phyloP scores from a whole-genome alignment of 352 stramenopile genomes.

The Phytopythium ostracodes region DNA sequence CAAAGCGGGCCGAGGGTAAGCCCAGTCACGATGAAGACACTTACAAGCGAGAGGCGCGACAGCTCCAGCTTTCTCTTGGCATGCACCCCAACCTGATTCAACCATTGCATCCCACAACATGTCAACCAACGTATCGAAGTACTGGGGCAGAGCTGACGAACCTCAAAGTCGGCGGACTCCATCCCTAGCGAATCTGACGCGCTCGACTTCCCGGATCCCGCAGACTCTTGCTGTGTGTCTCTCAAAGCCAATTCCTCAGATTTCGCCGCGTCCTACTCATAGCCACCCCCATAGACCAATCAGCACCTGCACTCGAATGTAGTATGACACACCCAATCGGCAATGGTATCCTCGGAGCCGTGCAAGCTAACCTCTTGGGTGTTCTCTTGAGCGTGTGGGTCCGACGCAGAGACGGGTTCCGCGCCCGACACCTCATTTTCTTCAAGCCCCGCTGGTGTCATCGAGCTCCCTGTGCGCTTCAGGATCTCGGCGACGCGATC shows the following conservation, averaged over 20 bases:
- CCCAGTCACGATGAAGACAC: background rate
- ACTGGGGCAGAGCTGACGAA: slow-evolving; percentile 9
- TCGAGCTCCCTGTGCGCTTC: slow-evolving; percentile 65
- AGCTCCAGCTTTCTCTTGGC: slow-evolving; percentile 39
- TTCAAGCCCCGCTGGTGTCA: background rate
- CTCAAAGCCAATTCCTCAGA: background rate
- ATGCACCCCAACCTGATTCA: slow-evolving; percentile 39
- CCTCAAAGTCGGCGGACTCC: slow-evolving; percentile 77
- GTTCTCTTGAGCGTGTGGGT: background rate
- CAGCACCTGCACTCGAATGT: background rate
- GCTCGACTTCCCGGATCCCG: slow-evolving; percentile 26
- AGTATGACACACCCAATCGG: background rate
- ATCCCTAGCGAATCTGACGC: slow-evolving; percentile 73
- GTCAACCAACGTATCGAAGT: background rate
- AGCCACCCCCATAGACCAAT: no score
- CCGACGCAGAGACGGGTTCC: background rate
- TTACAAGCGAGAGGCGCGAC: slow-evolving; percentile 47
- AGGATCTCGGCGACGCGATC: slow-evolving; percentile 75
- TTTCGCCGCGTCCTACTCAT: background rate
- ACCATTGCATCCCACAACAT: background rate
- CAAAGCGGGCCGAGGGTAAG: background rate
- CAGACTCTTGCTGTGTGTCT: background rate
- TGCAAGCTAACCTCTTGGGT: background rate
- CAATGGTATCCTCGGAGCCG: background rate
- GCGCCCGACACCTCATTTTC: slow-evolving; percentile 5